These are phyloP conservation scores for Penicillium glabrum DNA, from an alignment of 2,329 filamentous ascomycete species.

Conservation along the genomic window DNA sequence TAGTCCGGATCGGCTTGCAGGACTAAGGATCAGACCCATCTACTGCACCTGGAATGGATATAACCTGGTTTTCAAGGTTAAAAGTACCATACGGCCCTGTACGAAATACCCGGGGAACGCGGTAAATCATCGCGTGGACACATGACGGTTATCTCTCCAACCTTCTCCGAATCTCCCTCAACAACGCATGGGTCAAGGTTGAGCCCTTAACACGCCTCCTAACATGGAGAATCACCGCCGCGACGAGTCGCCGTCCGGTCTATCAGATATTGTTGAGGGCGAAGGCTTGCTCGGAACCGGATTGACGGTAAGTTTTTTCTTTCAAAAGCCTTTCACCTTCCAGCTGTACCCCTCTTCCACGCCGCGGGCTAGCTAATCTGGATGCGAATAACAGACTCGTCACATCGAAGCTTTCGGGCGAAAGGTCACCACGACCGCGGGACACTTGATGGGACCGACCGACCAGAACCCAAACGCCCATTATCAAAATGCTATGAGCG, in stretches of 20 bases:
- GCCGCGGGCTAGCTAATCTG: slow-evolving; percentile 3
- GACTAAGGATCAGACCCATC: slow-evolving; percentile 1
- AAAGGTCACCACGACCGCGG: slow-evolving; percentile 92
- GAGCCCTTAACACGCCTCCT: slow-evolving; percentile 20
- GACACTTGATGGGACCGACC: slow-evolving; percentile 75
- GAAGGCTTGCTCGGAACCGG: slow-evolving; percentile 49
- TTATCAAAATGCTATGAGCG: slow-evolving; percentile 84
- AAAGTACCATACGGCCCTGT: slow-evolving; percentile 23
- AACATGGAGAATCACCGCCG: slow-evolving; percentile 47
- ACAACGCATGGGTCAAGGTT: slow-evolving; percentile 29
- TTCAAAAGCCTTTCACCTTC: neutral
- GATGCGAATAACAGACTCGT: slow-evolving; percentile 61
- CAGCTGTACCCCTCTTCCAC: slow-evolving; percentile 5
- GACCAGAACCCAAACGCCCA: slow-evolving; percentile 58
- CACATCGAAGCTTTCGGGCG: slow-evolving; percentile 89
- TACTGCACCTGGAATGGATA: neutral
- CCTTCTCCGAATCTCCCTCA: slow-evolving; percentile 15
- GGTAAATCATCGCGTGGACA: slow-evolving; percentile 35
- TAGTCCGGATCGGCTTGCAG: slow-evolving; percentile 1
- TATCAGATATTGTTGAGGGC: slow-evolving; percentile 43
- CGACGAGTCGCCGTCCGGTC: slow-evolving; percentile 47
- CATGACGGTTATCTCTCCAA: slow-evolving; percentile 21
- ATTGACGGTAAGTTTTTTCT: slow-evolving; percentile 42
- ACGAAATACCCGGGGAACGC: slow-evolving; percentile 23
- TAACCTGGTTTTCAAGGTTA: slow-evolving; percentile 2